These are phyloP conservation scores for Oxyria digyna DNA, from an alignment of 148 eudicot genomes.

Conservation along the genomic window DNA sequence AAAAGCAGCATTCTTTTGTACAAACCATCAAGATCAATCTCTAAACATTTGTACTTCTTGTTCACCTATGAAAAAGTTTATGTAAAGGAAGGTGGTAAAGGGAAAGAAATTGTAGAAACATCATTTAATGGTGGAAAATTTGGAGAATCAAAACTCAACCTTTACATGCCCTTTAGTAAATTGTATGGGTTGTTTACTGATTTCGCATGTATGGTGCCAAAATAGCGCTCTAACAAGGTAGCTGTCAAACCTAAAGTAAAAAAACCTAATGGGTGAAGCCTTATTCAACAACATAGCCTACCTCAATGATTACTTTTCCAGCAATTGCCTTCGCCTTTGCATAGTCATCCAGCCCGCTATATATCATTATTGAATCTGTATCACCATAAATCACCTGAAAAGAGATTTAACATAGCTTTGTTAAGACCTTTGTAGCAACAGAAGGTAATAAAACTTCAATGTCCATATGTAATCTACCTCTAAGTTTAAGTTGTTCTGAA, in stretches of 20 bases:
- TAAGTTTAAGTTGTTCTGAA: constrained; percentile 69
- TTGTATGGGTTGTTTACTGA: background rate
- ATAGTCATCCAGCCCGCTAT: constrained; percentile 91
- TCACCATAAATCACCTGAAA: constrained; percentile 97
- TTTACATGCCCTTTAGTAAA: background rate
- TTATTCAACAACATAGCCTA: constrained; percentile 11
- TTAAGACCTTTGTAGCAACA: background rate
- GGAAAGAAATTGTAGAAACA: background rate
- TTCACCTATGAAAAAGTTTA: constrained; percentile 44
- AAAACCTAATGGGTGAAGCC: background rate
- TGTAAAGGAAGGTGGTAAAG: background rate
- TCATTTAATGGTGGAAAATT: background rate
- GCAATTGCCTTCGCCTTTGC: constrained; percentile 67
- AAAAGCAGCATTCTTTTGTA: constrained; percentile 96
- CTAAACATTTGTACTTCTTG: constrained; percentile 80
- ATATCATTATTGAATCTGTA: constrained; percentile 97
- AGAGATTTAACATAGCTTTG: constrained; percentile 7
- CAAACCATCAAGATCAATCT: constrained; percentile 92
- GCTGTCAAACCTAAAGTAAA: background rate
- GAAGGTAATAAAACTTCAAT: background rate
- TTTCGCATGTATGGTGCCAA: background rate
- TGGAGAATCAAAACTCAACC: background rate
- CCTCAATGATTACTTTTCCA: constrained; percentile 86
- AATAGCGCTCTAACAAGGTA: background rate
- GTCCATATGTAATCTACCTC: constrained; percentile 39